phyloP scores from a whole-genome alignment of 108 stramenopile species.

The Fragilariopsis cylindrus region DNA sequence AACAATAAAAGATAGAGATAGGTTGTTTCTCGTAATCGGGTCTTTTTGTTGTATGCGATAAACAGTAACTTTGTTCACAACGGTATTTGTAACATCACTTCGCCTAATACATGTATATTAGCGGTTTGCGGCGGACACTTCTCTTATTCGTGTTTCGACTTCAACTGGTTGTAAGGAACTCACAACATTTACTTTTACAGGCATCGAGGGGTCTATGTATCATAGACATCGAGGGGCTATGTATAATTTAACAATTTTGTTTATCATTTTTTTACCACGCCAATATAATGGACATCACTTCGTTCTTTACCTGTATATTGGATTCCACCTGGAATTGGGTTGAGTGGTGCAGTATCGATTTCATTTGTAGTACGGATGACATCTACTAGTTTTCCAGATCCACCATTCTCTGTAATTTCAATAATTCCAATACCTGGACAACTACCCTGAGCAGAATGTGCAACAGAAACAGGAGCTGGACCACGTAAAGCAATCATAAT shows the following conservation, averaged over 20 bases:
- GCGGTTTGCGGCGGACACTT: too few relatives aligned
- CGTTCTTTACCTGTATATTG: constrained; percentile 34
- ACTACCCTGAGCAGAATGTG: constrained; percentile 37
- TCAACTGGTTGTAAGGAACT: too few relatives aligned
- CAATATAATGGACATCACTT: constrained; percentile 28
- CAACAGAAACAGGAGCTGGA: constrained; percentile 33
- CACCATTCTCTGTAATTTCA: constrained; percentile 23
- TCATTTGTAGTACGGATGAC: constrained; percentile 39
- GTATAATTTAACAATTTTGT: constrained; percentile 6
- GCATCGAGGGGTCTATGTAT: too few relatives aligned
- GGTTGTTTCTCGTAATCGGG: too few relatives aligned
- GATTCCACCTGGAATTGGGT: constrained; percentile 24
- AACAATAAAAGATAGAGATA: too few relatives aligned
- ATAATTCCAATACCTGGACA: constrained; percentile 45
- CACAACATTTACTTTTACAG: too few relatives aligned
- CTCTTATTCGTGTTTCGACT: too few relatives aligned
- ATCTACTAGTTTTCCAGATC: constrained; percentile 25
- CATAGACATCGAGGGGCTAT: too few relatives aligned
- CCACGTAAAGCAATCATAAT: constrained; percentile 36
- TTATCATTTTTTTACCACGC: not conserved
- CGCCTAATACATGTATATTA: too few relatives aligned
- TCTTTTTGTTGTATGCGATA: too few relatives aligned
- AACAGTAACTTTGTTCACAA: too few relatives aligned
- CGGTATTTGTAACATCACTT: too few relatives aligned
- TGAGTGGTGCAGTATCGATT: constrained; percentile 2